Base-by-base conservation (phyloP, 192 early-diverging fungal genomes). In the Coemansia sp. region DNA sequence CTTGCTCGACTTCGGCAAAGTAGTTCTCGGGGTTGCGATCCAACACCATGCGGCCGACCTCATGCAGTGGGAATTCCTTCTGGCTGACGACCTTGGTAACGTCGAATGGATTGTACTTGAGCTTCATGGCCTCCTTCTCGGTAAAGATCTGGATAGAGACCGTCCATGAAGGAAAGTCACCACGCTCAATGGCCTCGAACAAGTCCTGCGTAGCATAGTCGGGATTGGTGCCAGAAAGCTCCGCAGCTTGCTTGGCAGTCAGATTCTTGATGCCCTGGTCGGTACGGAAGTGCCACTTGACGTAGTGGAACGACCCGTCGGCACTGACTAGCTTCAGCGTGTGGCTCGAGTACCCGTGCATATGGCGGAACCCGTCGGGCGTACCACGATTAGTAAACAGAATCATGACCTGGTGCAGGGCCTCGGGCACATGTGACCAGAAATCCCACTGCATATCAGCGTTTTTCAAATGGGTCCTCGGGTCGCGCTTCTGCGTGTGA, bases 241-340 rank as follows among this genome's bases (percentile, higher is more conserved):
- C 61, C 47, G 68, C 83, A 1, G 88, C 88, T 56, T 87, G 71
- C 6, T 64, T 71, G 21, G 83, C 84, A 25, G 58, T 82, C 43
- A 88, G 62, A 68, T 79, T 86, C 73, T 86, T 83, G 72, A 86
- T 70, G 0, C 86, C 79, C 50, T 89, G 88, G 66, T 90, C 79
- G 48, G 91, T 89, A 65, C 85, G 88, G 83, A 87, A 92, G 80
- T 93, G 92, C 86, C 89, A 91, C 83, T 93, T 93, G 85, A 90
- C 90, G 31, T 89, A 89, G 25, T 77, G 77, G 66, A 73, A 77
- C n/a, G 85, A 71, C 16, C 90, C 92, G 11, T 87, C 59, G 14
- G 68, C 79, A 65, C 86, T 85, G 59, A 93, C 87, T 13, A 92
- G 77, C 64, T 86, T 87, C 53, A 90, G 79, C 26, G 91, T 88